These are phyloP conservation scores for Penicillium herquei DNA, from an alignment of 495 filamentous ascomycete species.

Conservation along the genomic window DNA sequence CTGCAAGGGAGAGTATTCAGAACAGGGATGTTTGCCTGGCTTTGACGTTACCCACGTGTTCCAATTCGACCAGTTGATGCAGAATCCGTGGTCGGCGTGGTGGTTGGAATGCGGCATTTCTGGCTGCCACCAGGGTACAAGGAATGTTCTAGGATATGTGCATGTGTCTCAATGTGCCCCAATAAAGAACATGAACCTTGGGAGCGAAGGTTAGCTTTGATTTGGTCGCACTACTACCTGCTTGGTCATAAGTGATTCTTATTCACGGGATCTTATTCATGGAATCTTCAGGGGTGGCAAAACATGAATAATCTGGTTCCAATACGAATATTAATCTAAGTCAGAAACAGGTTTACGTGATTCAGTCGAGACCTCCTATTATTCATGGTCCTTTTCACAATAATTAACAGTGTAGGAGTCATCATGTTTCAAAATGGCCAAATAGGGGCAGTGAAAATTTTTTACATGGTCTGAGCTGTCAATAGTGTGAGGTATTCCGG, in stretches of 20 bases:
- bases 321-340: too few species aligned
- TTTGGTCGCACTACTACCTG: not conserved
- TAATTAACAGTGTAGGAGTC: not conserved
- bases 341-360: too few species aligned
- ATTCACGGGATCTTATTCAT: too few species aligned
- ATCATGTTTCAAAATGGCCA: not conserved
- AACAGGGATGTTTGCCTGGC: not conserved
- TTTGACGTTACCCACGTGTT: constrained; percentile 3
- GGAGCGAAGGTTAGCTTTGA: too few species aligned
- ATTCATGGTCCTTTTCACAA: too few species aligned
- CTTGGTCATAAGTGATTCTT: too few species aligned
- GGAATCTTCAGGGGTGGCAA: too few species aligned
- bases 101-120: constrained; percentile 1
- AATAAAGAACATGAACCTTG: too few species aligned
- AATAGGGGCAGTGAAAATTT: not conserved
- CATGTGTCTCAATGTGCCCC: not conserved
- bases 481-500: not conserved
- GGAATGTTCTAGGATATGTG: not conserved
- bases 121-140: too few species aligned
- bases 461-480: constrained; percentile 2
- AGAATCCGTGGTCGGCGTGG: constrained; percentile 3
- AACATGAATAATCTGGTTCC: too few species aligned
- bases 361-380: too few species aligned
- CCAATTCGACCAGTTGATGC: too few species aligned
- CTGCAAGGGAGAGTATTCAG: constrained; percentile 1